phyloP scores from a whole-genome alignment of 2,329 filamentous ascomycete genomes.

The Ceratocystis destructans region DNA sequence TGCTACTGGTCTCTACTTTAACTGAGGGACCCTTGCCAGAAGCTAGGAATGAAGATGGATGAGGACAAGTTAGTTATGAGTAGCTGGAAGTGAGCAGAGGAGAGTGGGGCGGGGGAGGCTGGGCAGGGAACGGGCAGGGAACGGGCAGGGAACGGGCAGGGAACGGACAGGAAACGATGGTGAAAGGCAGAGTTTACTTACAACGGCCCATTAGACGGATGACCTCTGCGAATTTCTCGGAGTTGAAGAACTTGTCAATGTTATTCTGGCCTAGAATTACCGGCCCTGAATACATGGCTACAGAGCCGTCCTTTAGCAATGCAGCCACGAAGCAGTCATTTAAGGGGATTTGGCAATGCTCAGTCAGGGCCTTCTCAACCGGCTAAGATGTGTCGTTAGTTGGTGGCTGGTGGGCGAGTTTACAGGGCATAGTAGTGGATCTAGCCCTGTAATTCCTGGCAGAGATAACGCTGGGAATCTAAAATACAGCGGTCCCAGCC shows the following conservation, averaged over 20 bases:
- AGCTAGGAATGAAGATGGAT: background rate
- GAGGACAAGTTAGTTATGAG: too few relatives aligned
- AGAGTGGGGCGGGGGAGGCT: background rate
- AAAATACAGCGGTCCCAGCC: background rate
- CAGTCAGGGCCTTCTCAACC: conserved; percentile 38
- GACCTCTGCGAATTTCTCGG: conserved; percentile 28
- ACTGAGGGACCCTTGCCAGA: background rate
- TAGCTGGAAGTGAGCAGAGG: background rate
- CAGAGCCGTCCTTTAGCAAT: conserved; percentile 35
- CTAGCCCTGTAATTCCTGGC: background rate
- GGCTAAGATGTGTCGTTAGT: conserved; percentile 26
- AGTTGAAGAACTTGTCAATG: conserved; percentile 35
- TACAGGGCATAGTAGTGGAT: background rate
- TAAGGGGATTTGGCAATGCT: conserved; percentile 39
- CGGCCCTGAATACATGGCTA: conserved; percentile 35
- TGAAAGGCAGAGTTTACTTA: background rate
- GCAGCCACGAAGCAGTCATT: conserved; percentile 40
- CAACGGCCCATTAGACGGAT: conserved; percentile 10
- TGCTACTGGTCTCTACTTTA: background rate
- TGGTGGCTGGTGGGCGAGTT: background rate
- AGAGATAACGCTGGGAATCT: background rate
- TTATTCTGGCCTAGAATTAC: conserved; percentile 29
- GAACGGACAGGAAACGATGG: background rate
- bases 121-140: too few relatives aligned
- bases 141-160: too few relatives aligned